Evolutionary conservation across 2,329 filamentous ascomycete genomes (phyloP).

Genomic region (Orbilia quercus): DNA sequence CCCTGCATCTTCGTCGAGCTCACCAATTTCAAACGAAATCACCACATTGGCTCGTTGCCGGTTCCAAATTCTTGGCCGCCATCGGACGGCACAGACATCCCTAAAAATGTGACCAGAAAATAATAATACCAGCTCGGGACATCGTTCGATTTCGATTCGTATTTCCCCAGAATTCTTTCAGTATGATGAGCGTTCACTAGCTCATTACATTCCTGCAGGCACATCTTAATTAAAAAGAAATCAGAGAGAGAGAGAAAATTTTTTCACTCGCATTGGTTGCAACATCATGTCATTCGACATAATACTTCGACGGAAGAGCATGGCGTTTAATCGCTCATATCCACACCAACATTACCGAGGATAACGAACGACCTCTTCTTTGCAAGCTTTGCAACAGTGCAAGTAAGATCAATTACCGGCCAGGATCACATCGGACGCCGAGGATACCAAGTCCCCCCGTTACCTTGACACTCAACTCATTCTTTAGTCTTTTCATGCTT

Average conservation of each 20-base stretch:
- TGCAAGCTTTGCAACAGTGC: background rate
- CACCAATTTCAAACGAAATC: background rate
- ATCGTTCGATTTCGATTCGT: background rate
- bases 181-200: background rate
- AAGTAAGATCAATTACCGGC: background rate
- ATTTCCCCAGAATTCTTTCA: conserved; percentile 10
- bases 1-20: conserved; percentile 10
- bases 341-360: conserved; percentile 19
- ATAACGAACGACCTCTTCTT: background rate
- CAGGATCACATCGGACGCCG: background rate
- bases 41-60: no score
- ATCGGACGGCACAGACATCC: no score
- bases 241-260: conserved; percentile 13
- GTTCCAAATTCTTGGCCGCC: background rate
- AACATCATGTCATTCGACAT: background rate
- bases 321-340: conserved; percentile 43
- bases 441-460: background rate
- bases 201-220: conserved; percentile 19
- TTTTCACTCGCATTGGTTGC: conserved; percentile 8
- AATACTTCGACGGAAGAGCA: background rate
- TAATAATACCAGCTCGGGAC: no score
- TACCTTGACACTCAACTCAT: background rate
- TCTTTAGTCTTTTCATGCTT: conserved; percentile 8
- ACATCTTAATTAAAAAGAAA: conserved; percentile 1
- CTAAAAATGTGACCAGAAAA: no score